phyloP scores from a whole-genome alignment of 2,329 filamentous ascomycete species.

The Trichophyton verrucosum region DNA sequence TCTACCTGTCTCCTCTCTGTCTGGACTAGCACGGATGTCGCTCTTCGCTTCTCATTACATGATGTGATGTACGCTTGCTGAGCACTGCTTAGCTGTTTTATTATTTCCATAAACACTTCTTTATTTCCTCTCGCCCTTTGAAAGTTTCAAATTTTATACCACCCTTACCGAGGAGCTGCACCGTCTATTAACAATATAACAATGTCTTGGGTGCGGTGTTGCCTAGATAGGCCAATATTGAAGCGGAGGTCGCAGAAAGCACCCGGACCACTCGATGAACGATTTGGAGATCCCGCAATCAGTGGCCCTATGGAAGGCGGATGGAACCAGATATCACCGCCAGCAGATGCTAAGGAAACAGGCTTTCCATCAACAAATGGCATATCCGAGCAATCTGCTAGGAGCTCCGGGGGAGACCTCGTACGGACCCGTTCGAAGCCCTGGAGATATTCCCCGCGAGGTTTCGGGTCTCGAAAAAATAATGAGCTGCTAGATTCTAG shows the following conservation, averaged over 20 bases:
- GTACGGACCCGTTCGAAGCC: not conserved
- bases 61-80: not conserved
- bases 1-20: not conserved
- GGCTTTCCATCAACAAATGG: not conserved
- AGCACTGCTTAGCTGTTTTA: not conserved
- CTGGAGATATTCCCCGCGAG: not conserved
- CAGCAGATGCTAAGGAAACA: not conserved
- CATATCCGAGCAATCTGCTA: not conserved
- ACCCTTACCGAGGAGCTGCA: too few relatives aligned
- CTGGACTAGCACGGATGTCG: not conserved
- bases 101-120: not conserved
- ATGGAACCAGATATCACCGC: constrained; percentile 13
- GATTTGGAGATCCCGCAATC: constrained; percentile 13
- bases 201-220: constrained; percentile 8
- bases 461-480: not conserved
- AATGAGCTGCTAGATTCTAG: not conserved
- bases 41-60: not conserved
- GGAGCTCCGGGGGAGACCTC: not conserved
- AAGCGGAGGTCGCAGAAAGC: constrained; percentile 10
- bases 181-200: not conserved
- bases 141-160: not conserved
- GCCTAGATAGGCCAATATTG: constrained; percentile 11
- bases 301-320: constrained; percentile 15
- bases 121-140: not conserved
- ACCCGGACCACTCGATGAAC: constrained; percentile 9